phyloP scores from a whole-genome alignment of 2,329 filamentous ascomycete species.

The Penicillium sp. region DNA sequence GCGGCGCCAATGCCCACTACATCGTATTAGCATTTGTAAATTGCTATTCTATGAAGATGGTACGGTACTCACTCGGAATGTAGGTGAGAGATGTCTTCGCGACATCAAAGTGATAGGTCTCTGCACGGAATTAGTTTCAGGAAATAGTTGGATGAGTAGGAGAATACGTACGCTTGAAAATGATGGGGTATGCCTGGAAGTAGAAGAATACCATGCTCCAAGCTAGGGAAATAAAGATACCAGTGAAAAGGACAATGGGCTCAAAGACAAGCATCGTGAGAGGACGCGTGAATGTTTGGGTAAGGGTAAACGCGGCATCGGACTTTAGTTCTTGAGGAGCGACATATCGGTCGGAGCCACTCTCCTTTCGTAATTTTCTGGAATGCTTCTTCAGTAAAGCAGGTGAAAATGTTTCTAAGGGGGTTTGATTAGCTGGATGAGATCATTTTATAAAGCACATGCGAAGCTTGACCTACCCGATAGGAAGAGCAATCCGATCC shows the following conservation, averaged over 20 bases:
- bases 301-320: slow-evolving; percentile 16
- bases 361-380: slow-evolving; percentile 58
- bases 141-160: neutral
- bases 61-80: slow-evolving; percentile 56
- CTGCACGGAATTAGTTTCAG: slow-evolving; percentile 20
- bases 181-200: slow-evolving; percentile 74
- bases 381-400: slow-evolving; percentile 63
- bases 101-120: slow-evolving; percentile 65
- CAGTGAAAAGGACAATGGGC: slow-evolving; percentile 72
- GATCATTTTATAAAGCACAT: too few relatives aligned
- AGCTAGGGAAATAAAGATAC: slow-evolving; percentile 70
- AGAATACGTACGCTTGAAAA: slow-evolving; percentile 59
- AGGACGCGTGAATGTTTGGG: slow-evolving; percentile 69
- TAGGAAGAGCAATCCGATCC: slow-evolving; percentile 64
- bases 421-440: neutral
- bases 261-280: slow-evolving; percentile 74
- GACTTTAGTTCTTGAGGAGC: slow-evolving; percentile 64
- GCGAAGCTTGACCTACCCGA: slow-evolving; percentile 42
- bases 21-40: neutral
- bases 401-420: slow-evolving; percentile 62
- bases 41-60: neutral
- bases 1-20: slow-evolving; percentile 64
- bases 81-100: slow-evolving; percentile 70
- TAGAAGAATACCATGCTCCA: slow-evolving; percentile 74
- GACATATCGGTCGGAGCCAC: slow-evolving; percentile 55